Percentiles rank a stretch among this genome's conserved stretches.
Conservation (phyloP, 2,329 filamentous ascomycete species). For the Penicillium janthinellum region DNA sequence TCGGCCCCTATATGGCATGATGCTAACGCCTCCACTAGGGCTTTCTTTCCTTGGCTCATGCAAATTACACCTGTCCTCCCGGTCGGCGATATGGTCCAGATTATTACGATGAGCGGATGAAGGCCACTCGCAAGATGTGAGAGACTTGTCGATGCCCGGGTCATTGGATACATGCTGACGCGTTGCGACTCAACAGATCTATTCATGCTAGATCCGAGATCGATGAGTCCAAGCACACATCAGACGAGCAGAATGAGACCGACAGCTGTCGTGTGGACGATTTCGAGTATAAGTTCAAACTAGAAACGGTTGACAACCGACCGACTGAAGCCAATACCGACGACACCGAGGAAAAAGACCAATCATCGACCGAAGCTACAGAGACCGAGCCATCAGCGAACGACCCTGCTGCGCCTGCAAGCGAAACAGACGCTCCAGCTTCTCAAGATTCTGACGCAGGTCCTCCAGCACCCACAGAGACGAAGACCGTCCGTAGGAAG, state of each 20-base stretch:
- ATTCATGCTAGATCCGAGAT: constrained; percentile 9
- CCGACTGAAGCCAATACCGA: background rate
- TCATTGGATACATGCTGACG: constrained; percentile 5
- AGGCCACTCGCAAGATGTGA: constrained; percentile 47
- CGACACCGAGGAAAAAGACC: constrained; percentile 1
- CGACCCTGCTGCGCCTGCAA: background rate
- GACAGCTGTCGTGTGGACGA: background rate
- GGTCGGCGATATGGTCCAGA: constrained; percentile 51
- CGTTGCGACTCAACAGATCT: constrained; percentile 12
- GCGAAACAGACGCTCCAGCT: background rate
- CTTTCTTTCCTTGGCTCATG: constrained; percentile 52
- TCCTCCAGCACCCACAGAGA: background rate
- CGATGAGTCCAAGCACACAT: background rate
- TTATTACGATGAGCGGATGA: constrained; percentile 55
- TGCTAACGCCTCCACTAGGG: constrained; percentile 40
- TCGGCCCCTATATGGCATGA: background rate
- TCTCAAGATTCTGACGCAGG: background rate
- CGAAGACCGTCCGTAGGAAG: constrained; percentile 13
- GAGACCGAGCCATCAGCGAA: background rate
- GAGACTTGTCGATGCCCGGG: background rate
- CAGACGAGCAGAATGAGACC: background rate
- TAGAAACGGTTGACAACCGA: background rate
- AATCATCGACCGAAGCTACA: background rate
- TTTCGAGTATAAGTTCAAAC: constrained; percentile 9
- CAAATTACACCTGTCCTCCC: constrained; percentile 50